These are phyloP conservation scores for Agastache rugosa DNA, from an alignment of 257 asterid species.

Conservation along the genomic window DNA sequence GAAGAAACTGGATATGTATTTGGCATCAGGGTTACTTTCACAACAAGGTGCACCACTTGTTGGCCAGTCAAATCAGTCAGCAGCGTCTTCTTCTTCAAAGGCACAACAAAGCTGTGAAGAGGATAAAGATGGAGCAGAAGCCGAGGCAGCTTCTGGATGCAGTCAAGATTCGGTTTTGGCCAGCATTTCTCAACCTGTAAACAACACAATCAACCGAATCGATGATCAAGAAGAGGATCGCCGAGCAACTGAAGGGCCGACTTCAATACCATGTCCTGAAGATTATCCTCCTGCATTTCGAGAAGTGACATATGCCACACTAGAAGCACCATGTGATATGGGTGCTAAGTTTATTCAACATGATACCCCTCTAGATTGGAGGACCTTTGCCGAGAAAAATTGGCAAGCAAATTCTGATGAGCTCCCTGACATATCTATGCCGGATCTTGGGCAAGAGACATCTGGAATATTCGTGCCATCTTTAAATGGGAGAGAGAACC, in stretches of 20 bases:
- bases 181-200: constrained; percentile 54
- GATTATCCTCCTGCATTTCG: constrained; percentile 45
- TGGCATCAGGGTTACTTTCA: constrained; percentile 82
- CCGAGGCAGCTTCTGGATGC: constrained; percentile 75
- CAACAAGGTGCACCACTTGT: constrained; percentile 62
- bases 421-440: constrained; percentile 54
- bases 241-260: constrained; percentile 45
- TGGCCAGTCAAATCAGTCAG: constrained; percentile 53
- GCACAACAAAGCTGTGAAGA: constrained; percentile 74
- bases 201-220: constrained; percentile 48
- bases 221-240: constrained; percentile 46
- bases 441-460: constrained; percentile 58
- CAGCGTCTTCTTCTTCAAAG: constrained; percentile 59
- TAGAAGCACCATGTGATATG: constrained; percentile 47
- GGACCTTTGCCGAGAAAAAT: constrained; percentile 53
- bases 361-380: constrained; percentile 59
- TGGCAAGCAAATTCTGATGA: constrained; percentile 60
- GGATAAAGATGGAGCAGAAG: constrained; percentile 57
- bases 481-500: constrained; percentile 46
- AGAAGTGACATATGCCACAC: constrained; percentile 44
- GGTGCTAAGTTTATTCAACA: constrained; percentile 52
- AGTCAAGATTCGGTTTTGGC: constrained; percentile 64
- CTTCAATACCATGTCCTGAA: constrained; percentile 46
- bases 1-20: constrained; percentile 83
- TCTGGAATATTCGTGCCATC: constrained; percentile 50